phyloP scores from a whole-genome alignment of 2,329 filamentous ascomycete genomes.

The Thielaviopsis cerberus region DNA sequence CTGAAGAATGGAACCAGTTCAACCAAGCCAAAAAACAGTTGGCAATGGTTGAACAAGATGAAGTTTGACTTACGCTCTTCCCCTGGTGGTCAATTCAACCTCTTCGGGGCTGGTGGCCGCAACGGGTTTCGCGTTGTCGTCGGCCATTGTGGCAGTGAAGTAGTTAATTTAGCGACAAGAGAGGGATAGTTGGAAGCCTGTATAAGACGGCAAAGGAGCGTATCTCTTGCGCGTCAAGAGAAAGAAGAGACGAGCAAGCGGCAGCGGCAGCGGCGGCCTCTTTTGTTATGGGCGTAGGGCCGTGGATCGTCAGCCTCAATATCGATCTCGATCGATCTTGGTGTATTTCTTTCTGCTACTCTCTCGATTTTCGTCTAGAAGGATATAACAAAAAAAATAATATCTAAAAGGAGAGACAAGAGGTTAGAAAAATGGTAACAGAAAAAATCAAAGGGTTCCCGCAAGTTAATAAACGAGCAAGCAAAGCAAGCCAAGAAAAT shows the following conservation, averaged over 20 bases:
- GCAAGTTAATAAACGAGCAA: neutral
- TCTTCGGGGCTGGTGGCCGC: neutral
- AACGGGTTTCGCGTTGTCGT: slow-evolving; percentile 2
- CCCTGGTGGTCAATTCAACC: neutral
- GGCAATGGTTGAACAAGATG: neutral
- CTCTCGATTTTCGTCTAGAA: no score
- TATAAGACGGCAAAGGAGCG: neutral
- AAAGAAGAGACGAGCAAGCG: neutral
- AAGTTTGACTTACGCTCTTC: slow-evolving; percentile 10
- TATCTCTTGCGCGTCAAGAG: neutral
- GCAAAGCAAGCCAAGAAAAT: no score
- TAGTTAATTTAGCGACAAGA: neutral
- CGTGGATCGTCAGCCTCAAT: neutral
- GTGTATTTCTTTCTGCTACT: neutral
- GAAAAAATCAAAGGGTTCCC: neutral
- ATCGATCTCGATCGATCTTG: neutral
- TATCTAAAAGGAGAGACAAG: neutral
- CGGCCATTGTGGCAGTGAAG: neutral
- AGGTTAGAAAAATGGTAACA: neutral
- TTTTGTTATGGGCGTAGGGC: no score
- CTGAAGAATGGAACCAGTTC: no score
- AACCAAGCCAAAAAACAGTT: no score
- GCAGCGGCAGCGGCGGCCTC: no score
- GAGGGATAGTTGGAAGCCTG: neutral
- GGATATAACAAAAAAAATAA: no score